phyloP scores from a whole-genome alignment of 1,284 basidiomycete genomes.

The Crepidotus sp. region DNA sequence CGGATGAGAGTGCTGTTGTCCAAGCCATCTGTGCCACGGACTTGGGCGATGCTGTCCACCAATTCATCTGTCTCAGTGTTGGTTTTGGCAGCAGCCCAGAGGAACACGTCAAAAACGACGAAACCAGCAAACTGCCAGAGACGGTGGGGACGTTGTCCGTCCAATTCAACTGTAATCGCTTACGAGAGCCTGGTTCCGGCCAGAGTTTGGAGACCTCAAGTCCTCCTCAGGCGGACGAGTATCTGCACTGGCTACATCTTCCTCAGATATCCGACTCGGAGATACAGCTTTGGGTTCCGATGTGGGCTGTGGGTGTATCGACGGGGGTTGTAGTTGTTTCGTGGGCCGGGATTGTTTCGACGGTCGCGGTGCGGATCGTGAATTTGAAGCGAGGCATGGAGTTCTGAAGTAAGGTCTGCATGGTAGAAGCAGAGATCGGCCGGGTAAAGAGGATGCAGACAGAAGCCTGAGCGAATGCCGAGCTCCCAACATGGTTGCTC shows the following conservation, averaged over 20 bases:
- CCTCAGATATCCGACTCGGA: not conserved
- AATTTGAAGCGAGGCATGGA: not conserved
- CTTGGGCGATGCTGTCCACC: slow-evolving; percentile 1
- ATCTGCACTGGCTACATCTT: not conserved
- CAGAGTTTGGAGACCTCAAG: not conserved
- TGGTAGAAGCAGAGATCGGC: not conserved
- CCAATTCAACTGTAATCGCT: not conserved
- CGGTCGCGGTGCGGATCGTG: too few species aligned
- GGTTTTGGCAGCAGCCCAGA: slow-evolving; percentile 13
- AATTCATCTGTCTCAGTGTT: slow-evolving; percentile 11
- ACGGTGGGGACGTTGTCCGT: not conserved
- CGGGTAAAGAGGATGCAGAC: not conserved
- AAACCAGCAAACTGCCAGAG: slow-evolving; percentile 7
- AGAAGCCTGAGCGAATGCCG: not conserved
- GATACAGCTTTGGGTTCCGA: too few species aligned
- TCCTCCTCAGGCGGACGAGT: not conserved
- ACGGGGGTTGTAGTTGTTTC: too few species aligned
- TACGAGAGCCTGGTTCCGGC: slow-evolving; percentile 9
- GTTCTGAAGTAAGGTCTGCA: slow-evolving; percentile 9
- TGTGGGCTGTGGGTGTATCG: too few species aligned
- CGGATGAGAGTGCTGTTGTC: slow-evolving; percentile 1
- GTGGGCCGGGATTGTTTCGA: too few species aligned
- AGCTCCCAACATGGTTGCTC: not conserved
- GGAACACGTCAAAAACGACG: not conserved
- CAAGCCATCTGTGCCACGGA: not conserved